phyloP scores from a whole-genome alignment of 1,139 yeast species.

The Wickerhamomyces sp. region DNA sequence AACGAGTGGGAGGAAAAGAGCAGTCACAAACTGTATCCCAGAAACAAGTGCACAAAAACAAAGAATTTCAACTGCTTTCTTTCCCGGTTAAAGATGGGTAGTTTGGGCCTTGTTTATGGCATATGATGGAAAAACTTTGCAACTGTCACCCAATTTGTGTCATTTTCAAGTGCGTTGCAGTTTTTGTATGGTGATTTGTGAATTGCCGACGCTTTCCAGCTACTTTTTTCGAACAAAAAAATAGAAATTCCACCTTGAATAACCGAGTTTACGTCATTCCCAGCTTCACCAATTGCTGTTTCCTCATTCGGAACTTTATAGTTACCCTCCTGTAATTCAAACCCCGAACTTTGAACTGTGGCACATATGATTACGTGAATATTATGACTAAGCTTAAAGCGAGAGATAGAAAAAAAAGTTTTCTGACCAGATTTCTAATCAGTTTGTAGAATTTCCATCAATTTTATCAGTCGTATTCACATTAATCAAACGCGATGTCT shows the following conservation, averaged over 20 bases:
- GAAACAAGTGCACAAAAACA: not conserved
- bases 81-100: not conserved
- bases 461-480: too few species aligned
- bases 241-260: too few species aligned
- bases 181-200: not conserved
- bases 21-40: not conserved
- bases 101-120: not conserved
- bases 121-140: not conserved
- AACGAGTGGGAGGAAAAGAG: not conserved
- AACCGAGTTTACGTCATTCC: too few species aligned
- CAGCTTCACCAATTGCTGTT: too few species aligned
- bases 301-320: too few species aligned
- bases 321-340: too few species aligned
- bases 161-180: not conserved
- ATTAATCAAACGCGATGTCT: conserved; percentile 3
- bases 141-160: not conserved
- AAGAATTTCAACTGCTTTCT: not conserved
- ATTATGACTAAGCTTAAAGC: too few species aligned
- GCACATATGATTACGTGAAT: too few species aligned
- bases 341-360: too few species aligned
- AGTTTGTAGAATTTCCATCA: too few species aligned
- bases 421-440: too few species aligned
- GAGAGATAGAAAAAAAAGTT: too few species aligned
- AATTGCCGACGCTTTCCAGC: not conserved
- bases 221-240: not conserved